phyloP scores from a whole-genome alignment of 1,284 basidiomycete species.

The Melampsora medusae region DNA sequence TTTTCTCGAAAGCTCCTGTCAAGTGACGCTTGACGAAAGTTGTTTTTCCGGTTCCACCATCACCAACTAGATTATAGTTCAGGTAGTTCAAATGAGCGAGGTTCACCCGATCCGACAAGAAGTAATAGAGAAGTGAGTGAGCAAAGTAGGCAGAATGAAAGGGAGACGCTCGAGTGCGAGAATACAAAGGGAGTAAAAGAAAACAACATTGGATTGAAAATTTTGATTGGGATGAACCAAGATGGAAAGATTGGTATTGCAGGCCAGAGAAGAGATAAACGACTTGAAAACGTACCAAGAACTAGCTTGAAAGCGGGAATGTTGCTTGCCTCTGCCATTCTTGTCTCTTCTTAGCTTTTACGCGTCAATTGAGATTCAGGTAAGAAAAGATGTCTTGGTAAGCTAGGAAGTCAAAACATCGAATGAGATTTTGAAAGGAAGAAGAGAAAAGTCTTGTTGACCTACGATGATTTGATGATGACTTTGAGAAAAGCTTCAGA shows the following conservation, averaged over 20 bases:
- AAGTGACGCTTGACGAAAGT: conserved; percentile 65
- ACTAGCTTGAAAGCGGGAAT: conserved; percentile 8
- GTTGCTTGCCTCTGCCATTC: too few relatives aligned
- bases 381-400: too few relatives aligned
- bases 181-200: background rate
- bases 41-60: conserved; percentile 56
- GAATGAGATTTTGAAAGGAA: too few relatives aligned
- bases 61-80: conserved; percentile 50
- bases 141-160: background rate
- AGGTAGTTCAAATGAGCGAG: too few relatives aligned
- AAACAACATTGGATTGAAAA: background rate
- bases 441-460: too few relatives aligned
- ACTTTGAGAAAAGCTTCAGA: too few relatives aligned
- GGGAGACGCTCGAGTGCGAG: background rate
- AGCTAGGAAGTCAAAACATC: too few relatives aligned
- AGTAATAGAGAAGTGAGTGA: background rate
- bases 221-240: background rate
- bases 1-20: conserved; percentile 99
- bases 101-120: background rate
- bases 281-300: background rate
- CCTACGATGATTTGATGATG: too few relatives aligned
- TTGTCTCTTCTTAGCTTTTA: too few relatives aligned
- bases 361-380: too few relatives aligned
- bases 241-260: background rate
- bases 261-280: background rate